Conservation (phyloP, 345 rosid genomes). For the Abelmoschus esculentus region DNA sequence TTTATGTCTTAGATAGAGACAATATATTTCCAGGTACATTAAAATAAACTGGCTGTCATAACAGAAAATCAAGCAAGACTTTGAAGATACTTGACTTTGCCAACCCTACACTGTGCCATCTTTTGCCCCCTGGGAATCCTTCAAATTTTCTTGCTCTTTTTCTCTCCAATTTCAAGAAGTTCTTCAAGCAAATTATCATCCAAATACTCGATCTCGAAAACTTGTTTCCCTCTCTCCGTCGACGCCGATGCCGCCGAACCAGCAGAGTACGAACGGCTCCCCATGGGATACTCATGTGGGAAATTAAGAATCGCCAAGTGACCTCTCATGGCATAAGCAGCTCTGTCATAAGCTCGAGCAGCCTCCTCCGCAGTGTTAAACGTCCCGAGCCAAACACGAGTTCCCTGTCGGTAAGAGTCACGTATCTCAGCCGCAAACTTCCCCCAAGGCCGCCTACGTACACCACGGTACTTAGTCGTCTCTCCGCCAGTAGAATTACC, state of each 20-base stretch:
- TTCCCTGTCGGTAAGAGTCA: slow-evolving; percentile 62
- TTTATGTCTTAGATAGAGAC: neutral
- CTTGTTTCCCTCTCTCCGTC: slow-evolving; percentile 26
- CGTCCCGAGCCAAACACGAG: slow-evolving; percentile 85
- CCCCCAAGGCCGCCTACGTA: slow-evolving; percentile 88
- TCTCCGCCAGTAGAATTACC: slow-evolving; percentile 24
- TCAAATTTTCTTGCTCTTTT: neutral
- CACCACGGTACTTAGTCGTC: slow-evolving; percentile 53
- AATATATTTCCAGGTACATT: neutral
- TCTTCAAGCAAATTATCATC: slow-evolving; percentile 67
- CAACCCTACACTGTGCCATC: neutral
- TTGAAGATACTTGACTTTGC: neutral
- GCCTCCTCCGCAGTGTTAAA: slow-evolving; percentile 88
- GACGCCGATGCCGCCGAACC: neutral
- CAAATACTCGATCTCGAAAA: slow-evolving; percentile 70
- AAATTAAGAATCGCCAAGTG: slow-evolving; percentile 71
- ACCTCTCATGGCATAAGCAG: slow-evolving; percentile 85
- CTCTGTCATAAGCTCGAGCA: slow-evolving; percentile 80
- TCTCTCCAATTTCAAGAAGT: slow-evolving; percentile 7
- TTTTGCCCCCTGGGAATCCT: neutral
- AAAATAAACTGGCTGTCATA: neutral
- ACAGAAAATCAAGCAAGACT: neutral
- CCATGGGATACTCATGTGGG: slow-evolving; percentile 58
- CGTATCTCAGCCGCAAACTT: slow-evolving; percentile 92
- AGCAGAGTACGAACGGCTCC: slow-evolving; percentile 13